Evolutionary conservation across 306 rosid species (phyloP), one percentile per base, ranked within the genome.

Genomic region (Rosa persica): DNA sequence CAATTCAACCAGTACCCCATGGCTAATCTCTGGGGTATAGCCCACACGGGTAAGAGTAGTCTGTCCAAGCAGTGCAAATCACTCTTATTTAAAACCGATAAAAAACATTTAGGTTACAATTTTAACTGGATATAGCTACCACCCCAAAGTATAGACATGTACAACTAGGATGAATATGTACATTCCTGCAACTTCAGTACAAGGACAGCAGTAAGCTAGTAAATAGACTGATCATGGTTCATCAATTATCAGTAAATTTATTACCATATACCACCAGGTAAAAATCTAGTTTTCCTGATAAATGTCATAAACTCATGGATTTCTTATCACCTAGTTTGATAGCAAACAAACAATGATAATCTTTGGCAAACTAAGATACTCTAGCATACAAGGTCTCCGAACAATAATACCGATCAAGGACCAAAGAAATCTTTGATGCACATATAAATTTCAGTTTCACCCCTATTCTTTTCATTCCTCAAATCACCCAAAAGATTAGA

Each of bases 1-100:
- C 89, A 76, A 91, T 81, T 91, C 98, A 60, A 93, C 98, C 83
- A 93, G 80, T 77, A 87, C 88, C 39, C 96, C 90, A 43, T 95
- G 99, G 87, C 92, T 90, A 72, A 95, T 84, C 81, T 94, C 97
- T n/a, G 92, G 97, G 60, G 86, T 55, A 86, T 94, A 94, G 57
- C 98, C 98, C 71, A 87, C 89, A 36, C 85, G 97, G 70, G 84
- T 91, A 39, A 95, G 96, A 83, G 88, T 82, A 39, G 89, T 91
- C 99, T 95, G 96, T 83, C 69, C 82, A 81, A 30, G 60, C 72
- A 40, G 46, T 46, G 55, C 82, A 67, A n/a, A 58, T 48, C 52
- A 54, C 43, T 72, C 76, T 20, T 16, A 38, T 7, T 9, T n/a
- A 10, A n/a, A 58, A 67, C 20, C 27, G 70, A 84, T 25, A 42